phyloP scores from a whole-genome alignment of 1,284 basidiomycete genomes.

The Cutaneotrichosporon sp. region DNA sequence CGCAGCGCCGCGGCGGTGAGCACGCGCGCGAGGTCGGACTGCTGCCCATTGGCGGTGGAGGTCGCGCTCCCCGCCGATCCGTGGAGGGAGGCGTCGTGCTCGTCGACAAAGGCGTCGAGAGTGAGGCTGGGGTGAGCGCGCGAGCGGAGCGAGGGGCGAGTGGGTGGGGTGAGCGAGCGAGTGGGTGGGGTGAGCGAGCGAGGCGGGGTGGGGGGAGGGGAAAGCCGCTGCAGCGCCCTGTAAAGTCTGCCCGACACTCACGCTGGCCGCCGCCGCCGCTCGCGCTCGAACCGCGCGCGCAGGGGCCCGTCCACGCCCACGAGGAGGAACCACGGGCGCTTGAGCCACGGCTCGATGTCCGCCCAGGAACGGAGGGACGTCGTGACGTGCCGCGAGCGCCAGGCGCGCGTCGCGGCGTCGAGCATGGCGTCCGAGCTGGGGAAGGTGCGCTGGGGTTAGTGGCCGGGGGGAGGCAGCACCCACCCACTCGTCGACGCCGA shows the following conservation, averaged over 20 bases:
- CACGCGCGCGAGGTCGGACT: constrained; percentile 47
- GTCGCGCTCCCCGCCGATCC: constrained; percentile 18
- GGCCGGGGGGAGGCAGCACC: neutral
- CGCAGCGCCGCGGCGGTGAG: constrained; percentile 58
- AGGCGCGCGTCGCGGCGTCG: constrained; percentile 76
- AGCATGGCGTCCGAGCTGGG: constrained; percentile 63
- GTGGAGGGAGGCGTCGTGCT: constrained; percentile 63
- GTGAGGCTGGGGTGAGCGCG: constrained; percentile 45
- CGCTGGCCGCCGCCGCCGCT: constrained; percentile 16
- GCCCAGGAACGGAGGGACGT: constrained; percentile 63
- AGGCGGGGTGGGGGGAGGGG: neutral
- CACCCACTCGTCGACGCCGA: constrained; percentile 3
- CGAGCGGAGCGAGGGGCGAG: neutral
- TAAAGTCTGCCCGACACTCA: too few species aligned
- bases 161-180: neutral
- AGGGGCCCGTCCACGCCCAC: constrained; percentile 85
- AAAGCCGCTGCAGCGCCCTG: too few species aligned
- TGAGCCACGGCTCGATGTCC: constrained; percentile 71
- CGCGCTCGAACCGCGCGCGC: constrained; percentile 54
- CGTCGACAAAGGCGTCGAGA: constrained; percentile 67
- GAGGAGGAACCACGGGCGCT: constrained; percentile 87
- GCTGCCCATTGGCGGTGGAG: constrained; percentile 20
- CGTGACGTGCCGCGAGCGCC: constrained; percentile 81
- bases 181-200: neutral
- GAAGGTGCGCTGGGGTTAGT: constrained; percentile 54